phyloP scores from a whole-genome alignment of 805 yeast genomes.

The Myxozyma melibiosi region DNA sequence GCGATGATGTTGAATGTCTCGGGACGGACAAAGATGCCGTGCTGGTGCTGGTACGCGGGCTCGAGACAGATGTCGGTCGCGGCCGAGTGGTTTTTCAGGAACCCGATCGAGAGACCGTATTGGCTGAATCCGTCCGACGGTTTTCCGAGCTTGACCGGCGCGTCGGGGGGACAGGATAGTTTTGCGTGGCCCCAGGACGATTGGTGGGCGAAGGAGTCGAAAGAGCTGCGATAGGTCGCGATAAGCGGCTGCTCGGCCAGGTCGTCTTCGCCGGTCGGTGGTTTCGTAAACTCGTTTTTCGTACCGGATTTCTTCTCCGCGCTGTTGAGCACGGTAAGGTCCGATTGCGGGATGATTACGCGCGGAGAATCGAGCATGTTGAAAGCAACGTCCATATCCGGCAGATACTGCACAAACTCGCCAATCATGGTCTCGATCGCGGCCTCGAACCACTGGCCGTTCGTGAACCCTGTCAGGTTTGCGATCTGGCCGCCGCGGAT shows the following conservation, averaged over 20 bases:
- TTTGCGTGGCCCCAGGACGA: slow-evolving; percentile 30
- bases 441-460: slow-evolving; percentile 29
- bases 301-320: slow-evolving; percentile 20
- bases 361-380: slow-evolving; percentile 35
- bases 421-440: slow-evolving; percentile 24
- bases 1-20: slow-evolving; percentile 28
- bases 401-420: slow-evolving; percentile 33
- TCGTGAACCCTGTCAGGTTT: slow-evolving; percentile 19
- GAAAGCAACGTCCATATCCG: slow-evolving; percentile 37
- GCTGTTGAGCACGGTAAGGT: slow-evolving; percentile 18
- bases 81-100: slow-evolving; percentile 28
- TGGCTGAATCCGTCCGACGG: slow-evolving; percentile 12
- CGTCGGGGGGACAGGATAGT: slow-evolving; percentile 20
- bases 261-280: slow-evolving; percentile 13
- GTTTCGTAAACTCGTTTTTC: slow-evolving; percentile 21
- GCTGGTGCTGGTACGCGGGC: slow-evolving; percentile 30
- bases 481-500: slow-evolving; percentile 29
- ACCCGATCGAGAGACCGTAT: slow-evolving; percentile 31
- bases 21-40: slow-evolving; percentile 34
- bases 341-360: slow-evolving; percentile 33
- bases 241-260: slow-evolving; percentile 9
- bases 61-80: slow-evolving; percentile 33
- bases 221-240: slow-evolving; percentile 1
- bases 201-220: slow-evolving; percentile 25
- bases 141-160: slow-evolving; percentile 19